Conservation (phyloP, 306 rosid genomes). For the Gynostemma pentaphyllum region DNA sequence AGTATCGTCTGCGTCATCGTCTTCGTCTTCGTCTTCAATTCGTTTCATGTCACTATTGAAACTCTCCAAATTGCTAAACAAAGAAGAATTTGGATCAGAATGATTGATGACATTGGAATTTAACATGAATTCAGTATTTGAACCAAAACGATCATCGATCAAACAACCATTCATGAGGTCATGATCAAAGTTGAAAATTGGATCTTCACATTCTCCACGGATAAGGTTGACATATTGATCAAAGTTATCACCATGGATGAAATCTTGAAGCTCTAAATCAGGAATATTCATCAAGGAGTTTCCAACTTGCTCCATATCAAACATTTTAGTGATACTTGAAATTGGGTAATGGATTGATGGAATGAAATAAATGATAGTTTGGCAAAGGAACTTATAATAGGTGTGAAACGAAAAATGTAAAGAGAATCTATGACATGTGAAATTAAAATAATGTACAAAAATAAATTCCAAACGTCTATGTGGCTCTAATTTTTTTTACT, state of each 20-base stretch:
- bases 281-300: slow-evolving; percentile 17
- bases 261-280: slow-evolving; percentile 49
- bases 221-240: slow-evolving; percentile 60
- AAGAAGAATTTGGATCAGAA: slow-evolving; percentile 31
- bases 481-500: background rate
- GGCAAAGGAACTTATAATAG: background rate
- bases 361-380: background rate
- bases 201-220: slow-evolving; percentile 43
- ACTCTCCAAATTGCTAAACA: slow-evolving; percentile 32
- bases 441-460: background rate
- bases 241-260: slow-evolving; percentile 39
- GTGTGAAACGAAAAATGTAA: background rate
- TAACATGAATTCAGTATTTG: slow-evolving; percentile 11
- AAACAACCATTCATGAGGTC: slow-evolving; percentile 40
- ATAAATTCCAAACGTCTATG: background rate
- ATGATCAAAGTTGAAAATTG: slow-evolving; percentile 24
- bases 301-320: slow-evolving; percentile 23
- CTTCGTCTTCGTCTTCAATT: slow-evolving; percentile 7
- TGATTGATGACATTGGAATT: slow-evolving; percentile 13
- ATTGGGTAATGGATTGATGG: background rate
- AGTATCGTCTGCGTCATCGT: slow-evolving; percentile 24
- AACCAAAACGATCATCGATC: slow-evolving; percentile 20
- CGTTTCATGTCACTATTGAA: slow-evolving; percentile 24
- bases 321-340: background rate
- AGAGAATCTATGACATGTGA: background rate